Conservation (phyloP, 139 green algal genomes). For the Trebouxia sp. region DNA sequence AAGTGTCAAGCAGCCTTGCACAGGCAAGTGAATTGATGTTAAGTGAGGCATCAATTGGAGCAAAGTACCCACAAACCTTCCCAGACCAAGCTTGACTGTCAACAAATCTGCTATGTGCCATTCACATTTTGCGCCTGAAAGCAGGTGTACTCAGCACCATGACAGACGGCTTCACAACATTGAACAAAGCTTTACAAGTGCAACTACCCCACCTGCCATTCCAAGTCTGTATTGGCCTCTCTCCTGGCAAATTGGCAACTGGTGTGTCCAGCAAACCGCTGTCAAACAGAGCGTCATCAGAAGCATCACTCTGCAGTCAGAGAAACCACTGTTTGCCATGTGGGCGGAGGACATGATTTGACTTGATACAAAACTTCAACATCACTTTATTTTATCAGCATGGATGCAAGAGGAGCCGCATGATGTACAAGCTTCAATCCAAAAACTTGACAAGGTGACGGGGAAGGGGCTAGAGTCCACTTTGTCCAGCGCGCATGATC, state of each 20-base stretch:
- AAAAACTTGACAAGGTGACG: neutral
- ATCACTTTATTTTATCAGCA: no score
- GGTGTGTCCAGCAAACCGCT: neutral
- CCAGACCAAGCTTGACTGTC: neutral
- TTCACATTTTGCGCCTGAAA: neutral
- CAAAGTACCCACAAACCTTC: neutral
- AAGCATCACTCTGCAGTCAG: neutral
- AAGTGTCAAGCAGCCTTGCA: no score
- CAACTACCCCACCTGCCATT: neutral
- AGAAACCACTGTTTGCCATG: no score
- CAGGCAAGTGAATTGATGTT: neutral
- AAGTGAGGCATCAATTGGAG: neutral
- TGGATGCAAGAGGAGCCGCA: neutral
- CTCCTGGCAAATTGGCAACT: neutral
- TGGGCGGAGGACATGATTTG: no score
- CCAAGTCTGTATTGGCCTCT: constrained; percentile 7
- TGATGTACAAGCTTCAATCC: neutral
- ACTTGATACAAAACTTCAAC: no score
- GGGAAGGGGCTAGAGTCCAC: neutral
- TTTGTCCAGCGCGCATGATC: neutral
- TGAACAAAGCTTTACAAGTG: neutral
- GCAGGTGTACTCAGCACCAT: neutral
- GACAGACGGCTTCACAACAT: neutral
- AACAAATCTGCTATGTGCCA: neutral
- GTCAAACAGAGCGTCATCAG: neutral